phyloP scores from a whole-genome alignment of 108 stramenopile species.

The Asterionellopsis glacialis region DNA sequence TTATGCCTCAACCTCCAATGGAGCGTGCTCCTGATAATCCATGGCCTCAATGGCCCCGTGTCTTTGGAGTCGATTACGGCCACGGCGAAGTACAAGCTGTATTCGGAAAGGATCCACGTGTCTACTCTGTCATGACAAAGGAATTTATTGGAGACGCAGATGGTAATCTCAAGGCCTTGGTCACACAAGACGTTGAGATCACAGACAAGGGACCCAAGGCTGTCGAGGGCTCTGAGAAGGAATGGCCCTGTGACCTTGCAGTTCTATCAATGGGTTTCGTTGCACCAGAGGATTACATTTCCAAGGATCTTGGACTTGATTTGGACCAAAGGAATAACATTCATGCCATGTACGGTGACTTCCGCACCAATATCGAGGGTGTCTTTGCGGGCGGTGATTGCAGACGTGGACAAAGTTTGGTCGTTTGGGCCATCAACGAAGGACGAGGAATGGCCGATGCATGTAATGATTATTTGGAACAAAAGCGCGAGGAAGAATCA shows the following conservation, averaged over 20 bases:
- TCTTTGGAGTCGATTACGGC: slow-evolving; percentile 95
- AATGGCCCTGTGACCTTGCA: slow-evolving; percentile 90
- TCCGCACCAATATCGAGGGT: slow-evolving; percentile 87
- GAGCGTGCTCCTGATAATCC: slow-evolving; percentile 92
- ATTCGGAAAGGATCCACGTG: slow-evolving; percentile 94
- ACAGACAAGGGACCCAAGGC: slow-evolving; percentile 68
- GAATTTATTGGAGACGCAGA: slow-evolving; percentile 90
- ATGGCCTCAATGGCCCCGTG: slow-evolving; percentile 98
- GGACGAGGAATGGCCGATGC: slow-evolving; percentile 93
- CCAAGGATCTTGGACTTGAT: slow-evolving; percentile 76
- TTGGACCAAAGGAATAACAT: slow-evolving; percentile 93
- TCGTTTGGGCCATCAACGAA: slow-evolving; percentile 99
- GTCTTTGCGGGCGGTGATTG: slow-evolving; percentile 98
- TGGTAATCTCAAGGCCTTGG: slow-evolving; percentile 90
- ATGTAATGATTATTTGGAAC: slow-evolving; percentile 70
- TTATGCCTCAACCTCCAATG: slow-evolving; percentile 92
- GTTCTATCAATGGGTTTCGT: slow-evolving; percentile 96
- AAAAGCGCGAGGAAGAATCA: slow-evolving; percentile 61
- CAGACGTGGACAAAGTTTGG: slow-evolving; percentile 93
- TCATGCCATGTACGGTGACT: slow-evolving; percentile 95
- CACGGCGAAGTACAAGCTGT: slow-evolving; percentile 94
- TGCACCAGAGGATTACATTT: slow-evolving; percentile 87
- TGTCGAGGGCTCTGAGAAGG: slow-evolving; percentile 87
- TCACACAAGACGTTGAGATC: slow-evolving; percentile 93
- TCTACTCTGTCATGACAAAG: slow-evolving; percentile 95